These are phyloP conservation scores for Rhodotorula paludigena DNA, from an alignment of 768 basidiomycete genomes.

Conservation along the genomic window DNA sequence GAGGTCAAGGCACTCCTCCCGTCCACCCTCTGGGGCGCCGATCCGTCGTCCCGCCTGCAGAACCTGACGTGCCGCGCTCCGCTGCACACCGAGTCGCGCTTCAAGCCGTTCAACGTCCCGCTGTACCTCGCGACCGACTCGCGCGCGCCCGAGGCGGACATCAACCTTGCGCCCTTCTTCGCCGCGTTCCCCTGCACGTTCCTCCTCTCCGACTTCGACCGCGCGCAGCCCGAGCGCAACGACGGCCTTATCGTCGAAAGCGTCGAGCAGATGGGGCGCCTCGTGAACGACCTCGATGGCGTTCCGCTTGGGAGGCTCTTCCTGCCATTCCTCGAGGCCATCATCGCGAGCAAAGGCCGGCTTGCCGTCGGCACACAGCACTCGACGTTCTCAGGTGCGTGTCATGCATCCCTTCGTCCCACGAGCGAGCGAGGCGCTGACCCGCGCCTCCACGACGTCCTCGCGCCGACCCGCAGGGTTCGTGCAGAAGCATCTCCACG, in stretches of 20 bases:
- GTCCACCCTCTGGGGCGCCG: background rate
- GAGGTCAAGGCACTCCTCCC: background rate
- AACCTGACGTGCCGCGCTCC: slow-evolving; percentile 31
- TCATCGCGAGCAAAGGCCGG: slow-evolving; percentile 54
- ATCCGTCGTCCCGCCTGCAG: slow-evolving; percentile 2
- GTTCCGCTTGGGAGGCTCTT: slow-evolving; percentile 53
- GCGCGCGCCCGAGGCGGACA: slow-evolving; percentile 48
- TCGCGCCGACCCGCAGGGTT: slow-evolving; percentile 9
- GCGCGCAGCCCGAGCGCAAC: slow-evolving; percentile 8
- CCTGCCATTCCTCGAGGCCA: slow-evolving; percentile 64
- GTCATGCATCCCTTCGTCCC: too few species aligned
- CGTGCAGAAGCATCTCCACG: background rate
- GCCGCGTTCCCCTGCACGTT: slow-evolving; percentile 62
- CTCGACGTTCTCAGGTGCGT: slow-evolving; percentile 29
- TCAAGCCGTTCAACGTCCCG: slow-evolving; percentile 54
- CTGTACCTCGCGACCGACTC: slow-evolving; percentile 66
- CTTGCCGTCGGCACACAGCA: slow-evolving; percentile 29
- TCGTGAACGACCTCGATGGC: slow-evolving; percentile 55
- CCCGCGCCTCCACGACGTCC: too few species aligned
- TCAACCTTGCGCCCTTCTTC: slow-evolving; percentile 52
- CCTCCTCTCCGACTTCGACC: slow-evolving; percentile 56
- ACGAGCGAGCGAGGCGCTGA: background rate
- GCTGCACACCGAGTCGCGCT: slow-evolving; percentile 47
- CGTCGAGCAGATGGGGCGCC: slow-evolving; percentile 44
- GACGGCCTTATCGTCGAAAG: slow-evolving; percentile 26